Evolutionary conservation across 2,329 filamentous ascomycete species (phyloP).

Genomic region (Penicillium sp.): DNA sequence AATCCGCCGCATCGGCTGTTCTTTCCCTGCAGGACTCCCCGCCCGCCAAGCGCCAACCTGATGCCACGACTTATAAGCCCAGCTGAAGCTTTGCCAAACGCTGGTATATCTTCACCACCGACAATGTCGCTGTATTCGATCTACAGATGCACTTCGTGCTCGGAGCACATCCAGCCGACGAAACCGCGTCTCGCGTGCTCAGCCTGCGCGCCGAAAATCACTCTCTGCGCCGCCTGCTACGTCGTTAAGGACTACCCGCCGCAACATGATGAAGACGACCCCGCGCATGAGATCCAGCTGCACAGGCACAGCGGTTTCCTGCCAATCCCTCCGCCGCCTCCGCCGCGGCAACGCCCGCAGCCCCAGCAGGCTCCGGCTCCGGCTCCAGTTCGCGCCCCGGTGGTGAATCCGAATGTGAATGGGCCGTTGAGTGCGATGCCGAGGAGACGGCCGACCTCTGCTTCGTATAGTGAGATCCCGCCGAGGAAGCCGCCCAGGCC

Average conservation of each 20-base stretch:
- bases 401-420: not conserved
- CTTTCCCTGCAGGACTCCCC: not conserved
- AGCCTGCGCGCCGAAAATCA: slow-evolving; percentile 11
- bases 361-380: too few relatives aligned
- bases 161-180: slow-evolving; percentile 7
- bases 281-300: slow-evolving; percentile 6
- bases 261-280: slow-evolving; percentile 9
- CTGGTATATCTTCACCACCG: slow-evolving; percentile 35
- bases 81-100: not conserved
- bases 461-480: slow-evolving; percentile 5
- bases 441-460: slow-evolving; percentile 1
- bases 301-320: slow-evolving; percentile 12
- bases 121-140: slow-evolving; percentile 13
- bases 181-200: slow-evolving; percentile 11
- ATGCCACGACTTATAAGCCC: not conserved
- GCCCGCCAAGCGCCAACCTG: not conserved
- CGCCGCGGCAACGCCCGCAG: not conserved
- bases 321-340: slow-evolving; percentile 14
- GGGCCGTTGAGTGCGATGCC: not conserved
- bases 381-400: not conserved
- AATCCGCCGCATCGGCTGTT: not conserved
- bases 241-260: slow-evolving; percentile 8
- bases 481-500: slow-evolving; percentile 13
- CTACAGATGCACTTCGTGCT: slow-evolving; percentile 13
- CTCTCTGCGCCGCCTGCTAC: slow-evolving; percentile 17